Conservation (phyloP, 2,329 filamentous ascomycete genomes). For the Coniosporium tulheliwenetii region DNA sequence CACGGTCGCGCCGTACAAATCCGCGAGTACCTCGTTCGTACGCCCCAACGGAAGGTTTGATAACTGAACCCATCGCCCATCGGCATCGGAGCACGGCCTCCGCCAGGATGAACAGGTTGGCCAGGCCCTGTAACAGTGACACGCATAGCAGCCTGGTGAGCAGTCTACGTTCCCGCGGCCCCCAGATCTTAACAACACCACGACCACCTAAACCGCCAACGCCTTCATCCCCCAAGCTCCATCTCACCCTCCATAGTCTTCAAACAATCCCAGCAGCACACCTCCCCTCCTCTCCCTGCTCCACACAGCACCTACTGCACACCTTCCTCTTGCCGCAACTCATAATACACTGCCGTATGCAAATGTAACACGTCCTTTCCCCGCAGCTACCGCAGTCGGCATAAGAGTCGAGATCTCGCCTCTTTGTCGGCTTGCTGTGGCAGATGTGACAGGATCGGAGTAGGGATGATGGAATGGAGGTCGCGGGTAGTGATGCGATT, state of each 20-base stretch:
- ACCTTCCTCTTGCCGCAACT: conserved; percentile 35
- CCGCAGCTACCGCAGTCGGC: conserved; percentile 48
- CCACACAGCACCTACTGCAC: conserved; percentile 54
- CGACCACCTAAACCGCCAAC: no score
- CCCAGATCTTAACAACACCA: no score
- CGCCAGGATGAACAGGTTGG: no score
- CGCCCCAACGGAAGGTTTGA: no score
- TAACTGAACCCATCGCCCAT: no score
- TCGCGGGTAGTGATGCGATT: background rate
- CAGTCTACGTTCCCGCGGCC: no score
- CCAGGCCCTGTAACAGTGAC: no score
- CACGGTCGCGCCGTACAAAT: no score
- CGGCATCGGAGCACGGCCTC: no score
- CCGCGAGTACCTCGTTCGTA: no score
- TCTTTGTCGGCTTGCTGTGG: conserved; percentile 47
- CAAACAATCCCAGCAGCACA: conserved; percentile 50
- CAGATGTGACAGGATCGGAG: conserved; percentile 52
- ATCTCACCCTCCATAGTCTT: background rate
- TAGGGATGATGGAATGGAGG: background rate
- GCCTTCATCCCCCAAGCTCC: no score
- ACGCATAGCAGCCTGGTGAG: no score
- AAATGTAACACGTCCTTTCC: conserved; percentile 51
- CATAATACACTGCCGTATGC: conserved; percentile 46
- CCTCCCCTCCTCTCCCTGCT: conserved; percentile 48
- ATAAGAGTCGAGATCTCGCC: conserved; percentile 50